Base-by-base conservation (phyloP, 1,139 yeast genomes). In the Maudiozyma humilis region DNA sequence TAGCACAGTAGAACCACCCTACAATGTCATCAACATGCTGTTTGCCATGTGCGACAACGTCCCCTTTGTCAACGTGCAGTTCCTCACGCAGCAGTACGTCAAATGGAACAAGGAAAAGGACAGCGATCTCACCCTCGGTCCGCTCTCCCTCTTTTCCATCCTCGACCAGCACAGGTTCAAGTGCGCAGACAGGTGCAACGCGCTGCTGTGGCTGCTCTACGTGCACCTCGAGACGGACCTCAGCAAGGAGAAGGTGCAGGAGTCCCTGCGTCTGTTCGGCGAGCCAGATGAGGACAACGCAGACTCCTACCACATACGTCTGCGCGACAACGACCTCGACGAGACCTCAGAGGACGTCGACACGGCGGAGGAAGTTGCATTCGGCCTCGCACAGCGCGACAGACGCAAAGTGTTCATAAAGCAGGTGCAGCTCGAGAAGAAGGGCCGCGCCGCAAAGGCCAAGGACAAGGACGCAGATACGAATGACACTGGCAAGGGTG, bases 121-220 rank as follows among this genome's bases (percentile, higher is more conserved):
- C 27, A 35, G 19, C 8, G 42, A 37, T 5, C 27, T 23, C 8
- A 23, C 6, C 27, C 10, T 10, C 10, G 49, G 51, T n/a, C 36
- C 51, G 17, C 47, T 37, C 4, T 37, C 57, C 43, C 75, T 82
- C 54, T 79, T 78, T 69, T 88, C 82, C 49, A 70, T 84, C 42
- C 76, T 84, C 52, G 75, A 82, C 65, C 76, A 76, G 50, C 60
- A 75, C 1, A 63, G 58, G 1, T 63, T 65, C 38, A 65, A 72
- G 13, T 86, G 95, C 3, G 64, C 62, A 32, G 79, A 78, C 49
- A 71, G 96, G 50, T 88, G 87, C 2, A 67, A 71, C 42, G 72
- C 91, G 30, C 80, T 91, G 53, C 64, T 91, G 48, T 91, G 97
- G 97, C 65, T 91, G 35, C 62, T 86, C 47, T 87, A 86, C 68